phyloP scores from a whole-genome alignment of 1,139 yeast genomes.

The Debaryomycetaceae sp. region DNA sequence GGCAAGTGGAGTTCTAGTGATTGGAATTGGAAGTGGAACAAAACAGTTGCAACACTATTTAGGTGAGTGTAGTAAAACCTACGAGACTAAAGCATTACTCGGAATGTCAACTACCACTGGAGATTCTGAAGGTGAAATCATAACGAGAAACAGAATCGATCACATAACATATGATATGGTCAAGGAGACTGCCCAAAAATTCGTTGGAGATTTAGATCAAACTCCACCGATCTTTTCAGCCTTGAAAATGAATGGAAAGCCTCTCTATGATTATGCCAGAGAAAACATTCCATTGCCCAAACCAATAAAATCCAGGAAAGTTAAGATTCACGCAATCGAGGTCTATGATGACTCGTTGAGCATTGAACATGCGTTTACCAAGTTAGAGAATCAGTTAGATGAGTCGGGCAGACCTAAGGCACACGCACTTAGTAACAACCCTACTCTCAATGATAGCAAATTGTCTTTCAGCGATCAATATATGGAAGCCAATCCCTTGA shows the following conservation, averaged over 20 bases:
- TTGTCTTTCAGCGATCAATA: slow-evolving; percentile 58
- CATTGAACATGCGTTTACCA: slow-evolving; percentile 53
- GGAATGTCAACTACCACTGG: slow-evolving; percentile 94
- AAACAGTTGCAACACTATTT: slow-evolving; percentile 70
- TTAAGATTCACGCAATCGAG: slow-evolving; percentile 53
- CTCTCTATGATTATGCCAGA: slow-evolving; percentile 91
- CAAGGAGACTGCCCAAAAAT: slow-evolving; percentile 50
- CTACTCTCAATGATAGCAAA: slow-evolving; percentile 61
- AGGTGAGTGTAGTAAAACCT: slow-evolving; percentile 70
- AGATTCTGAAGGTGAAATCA: slow-evolving; percentile 82
- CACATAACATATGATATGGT: slow-evolving; percentile 60
- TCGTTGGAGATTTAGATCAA: slow-evolving; percentile 76
- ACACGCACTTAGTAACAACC: slow-evolving; percentile 46
- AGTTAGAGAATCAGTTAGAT: slow-evolving; percentile 48
- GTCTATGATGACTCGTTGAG: slow-evolving; percentile 53
- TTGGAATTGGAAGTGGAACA: slow-evolving; percentile 91
- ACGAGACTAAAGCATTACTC: slow-evolving; percentile 78
- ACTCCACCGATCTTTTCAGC: slow-evolving; percentile 97
- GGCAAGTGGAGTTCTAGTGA: slow-evolving; percentile 88
- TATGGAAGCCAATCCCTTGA: slow-evolving; percentile 35
- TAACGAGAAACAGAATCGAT: slow-evolving; percentile 52
- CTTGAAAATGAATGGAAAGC: slow-evolving; percentile 89
- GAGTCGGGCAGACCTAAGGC: slow-evolving; percentile 51
- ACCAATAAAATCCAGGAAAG: slow-evolving; percentile 73
- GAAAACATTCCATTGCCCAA: slow-evolving; percentile 82